Percentiles rank a stretch among this genome's conserved stretches.
Evolutionary conservation across 371 early-diverging fungal species (phyloP).

Genomic region (Cladochytrium tenue): DNA sequence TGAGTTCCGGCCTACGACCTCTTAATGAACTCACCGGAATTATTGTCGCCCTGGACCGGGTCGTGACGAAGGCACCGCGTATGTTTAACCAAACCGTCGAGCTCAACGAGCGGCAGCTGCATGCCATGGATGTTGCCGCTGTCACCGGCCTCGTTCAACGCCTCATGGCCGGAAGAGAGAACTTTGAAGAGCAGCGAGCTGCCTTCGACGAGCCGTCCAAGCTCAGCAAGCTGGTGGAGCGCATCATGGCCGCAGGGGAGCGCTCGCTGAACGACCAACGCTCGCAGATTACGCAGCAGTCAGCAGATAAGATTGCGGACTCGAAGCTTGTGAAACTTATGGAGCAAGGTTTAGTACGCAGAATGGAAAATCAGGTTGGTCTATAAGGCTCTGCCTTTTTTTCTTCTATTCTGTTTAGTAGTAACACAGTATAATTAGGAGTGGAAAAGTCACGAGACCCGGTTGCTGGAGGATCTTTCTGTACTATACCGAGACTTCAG

Average conservation of each 20-base stretch:
- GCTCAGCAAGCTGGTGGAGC: constrained; percentile 30
- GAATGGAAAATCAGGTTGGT: constrained; percentile 35
- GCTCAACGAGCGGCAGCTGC: constrained; percentile 28
- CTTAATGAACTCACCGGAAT: constrained; percentile 24
- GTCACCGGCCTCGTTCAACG: constrained; percentile 30
- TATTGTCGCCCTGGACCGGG: constrained; percentile 31
- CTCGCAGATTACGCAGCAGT: constrained; percentile 10
- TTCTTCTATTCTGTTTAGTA: background rate
- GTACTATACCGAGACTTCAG: constrained; percentile 1
- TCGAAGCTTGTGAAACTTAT: constrained; percentile 17
- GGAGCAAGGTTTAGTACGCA: constrained; percentile 22
- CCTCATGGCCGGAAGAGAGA: constrained; percentile 27
- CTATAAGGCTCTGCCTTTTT: background rate
- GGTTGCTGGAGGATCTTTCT: constrained; percentile 25
- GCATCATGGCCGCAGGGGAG: constrained; percentile 28
- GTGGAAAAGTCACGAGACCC: constrained; percentile 18
- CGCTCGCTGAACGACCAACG: constrained; percentile 33
- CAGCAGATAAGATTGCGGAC: background rate
- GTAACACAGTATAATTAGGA: constrained; percentile 5
- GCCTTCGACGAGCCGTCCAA: background rate
- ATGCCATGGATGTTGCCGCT: constrained; percentile 32
- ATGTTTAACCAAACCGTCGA: constrained; percentile 27
- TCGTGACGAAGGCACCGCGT: constrained; percentile 27
- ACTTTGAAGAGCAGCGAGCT: constrained; percentile 9
- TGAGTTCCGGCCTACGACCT: too few species aligned